phyloP scores from a whole-genome alignment of 2,329 filamentous ascomycete genomes.

The Bipolaris sorokiniana region DNA sequence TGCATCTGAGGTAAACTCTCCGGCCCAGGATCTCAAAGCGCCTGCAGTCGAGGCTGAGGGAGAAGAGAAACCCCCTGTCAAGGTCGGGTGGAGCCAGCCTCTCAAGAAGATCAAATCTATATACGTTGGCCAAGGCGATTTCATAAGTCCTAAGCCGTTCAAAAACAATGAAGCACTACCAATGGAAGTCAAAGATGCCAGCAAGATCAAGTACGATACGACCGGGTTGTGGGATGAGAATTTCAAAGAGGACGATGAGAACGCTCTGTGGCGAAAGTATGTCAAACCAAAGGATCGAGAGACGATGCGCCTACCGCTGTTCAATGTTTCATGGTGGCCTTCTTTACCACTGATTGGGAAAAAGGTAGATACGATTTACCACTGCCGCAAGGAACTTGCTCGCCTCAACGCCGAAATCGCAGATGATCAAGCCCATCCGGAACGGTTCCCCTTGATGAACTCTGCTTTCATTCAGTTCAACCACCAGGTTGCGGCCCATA shows the following conservation, averaged over 20 bases:
- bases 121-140: conserved; percentile 28
- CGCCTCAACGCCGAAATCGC: conserved; percentile 92
- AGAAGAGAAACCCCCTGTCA: conserved; percentile 24
- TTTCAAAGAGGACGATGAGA: conserved; percentile 40
- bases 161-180: conserved; percentile 47
- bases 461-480: conserved; percentile 99
- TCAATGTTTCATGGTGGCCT: conserved; percentile 69
- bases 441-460: conserved; percentile 89
- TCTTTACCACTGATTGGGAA: conserved; percentile 79
- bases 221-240: conserved; percentile 41
- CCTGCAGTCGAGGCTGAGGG: conserved; percentile 25
- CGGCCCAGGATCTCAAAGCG: conserved; percentile 25
- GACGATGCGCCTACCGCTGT: conserved; percentile 74
- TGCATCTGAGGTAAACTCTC: conserved; percentile 31
- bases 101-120: conserved; percentile 35
- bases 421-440: conserved; percentile 81
- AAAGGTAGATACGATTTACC: conserved; percentile 94
- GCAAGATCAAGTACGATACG: conserved; percentile 41
- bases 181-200: conserved; percentile 32
- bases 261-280: conserved; percentile 78
- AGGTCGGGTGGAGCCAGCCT: conserved; percentile 24
- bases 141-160: conserved; percentile 56
- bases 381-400: conserved; percentile 85
- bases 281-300: conserved; percentile 81
- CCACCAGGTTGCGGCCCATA: conserved; percentile 94